phyloP scores from a whole-genome alignment of 2,329 filamentous ascomycete genomes.

The Stemphylium lycopersici region DNA sequence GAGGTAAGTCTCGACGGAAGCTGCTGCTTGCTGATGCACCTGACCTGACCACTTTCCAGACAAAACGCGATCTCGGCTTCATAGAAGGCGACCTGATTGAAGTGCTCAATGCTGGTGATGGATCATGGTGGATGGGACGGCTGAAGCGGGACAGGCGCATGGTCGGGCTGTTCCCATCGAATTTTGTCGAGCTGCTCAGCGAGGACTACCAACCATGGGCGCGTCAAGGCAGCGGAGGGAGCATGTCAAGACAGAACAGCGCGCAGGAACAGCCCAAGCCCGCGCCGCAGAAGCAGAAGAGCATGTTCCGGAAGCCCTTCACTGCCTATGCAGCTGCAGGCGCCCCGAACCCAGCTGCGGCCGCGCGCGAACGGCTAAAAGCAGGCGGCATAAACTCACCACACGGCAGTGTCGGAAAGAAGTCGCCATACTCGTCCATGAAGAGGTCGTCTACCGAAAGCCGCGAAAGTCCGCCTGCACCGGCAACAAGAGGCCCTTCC shows the following conservation, averaged over 20 bases:
- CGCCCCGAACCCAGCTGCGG: slow-evolving; percentile 51
- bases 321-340: slow-evolving; percentile 62
- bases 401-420: slow-evolving; percentile 47
- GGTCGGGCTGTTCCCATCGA: slow-evolving; percentile 92
- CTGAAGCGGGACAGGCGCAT: slow-evolving; percentile 87
- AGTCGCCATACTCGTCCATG: slow-evolving; percentile 59
- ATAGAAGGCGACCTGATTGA: slow-evolving; percentile 98
- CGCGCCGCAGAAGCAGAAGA: slow-evolving; percentile 57
- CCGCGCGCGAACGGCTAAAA: slow-evolving; percentile 45
- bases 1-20: slow-evolving; percentile 56
- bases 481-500: slow-evolving; percentile 27
- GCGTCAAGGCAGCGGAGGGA: slow-evolving; percentile 58
- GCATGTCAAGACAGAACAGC: slow-evolving; percentile 58
- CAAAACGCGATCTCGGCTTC: slow-evolving; percentile 92
- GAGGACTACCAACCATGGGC: slow-evolving; percentile 80
- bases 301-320: slow-evolving; percentile 67
- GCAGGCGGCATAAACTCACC: slow-evolving; percentile 38
- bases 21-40: slow-evolving; percentile 12
- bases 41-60: slow-evolving; percentile 53
- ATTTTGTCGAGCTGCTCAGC: slow-evolving; percentile 91
- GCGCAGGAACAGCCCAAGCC: slow-evolving; percentile 56
- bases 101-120: slow-evolving; percentile 96
- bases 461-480: slow-evolving; percentile 39
- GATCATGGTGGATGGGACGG: slow-evolving; percentile 97
- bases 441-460: slow-evolving; percentile 52